Base-by-base conservation (phyloP, 164 flowering plant species). In the Nymphaea colorata region DNA sequence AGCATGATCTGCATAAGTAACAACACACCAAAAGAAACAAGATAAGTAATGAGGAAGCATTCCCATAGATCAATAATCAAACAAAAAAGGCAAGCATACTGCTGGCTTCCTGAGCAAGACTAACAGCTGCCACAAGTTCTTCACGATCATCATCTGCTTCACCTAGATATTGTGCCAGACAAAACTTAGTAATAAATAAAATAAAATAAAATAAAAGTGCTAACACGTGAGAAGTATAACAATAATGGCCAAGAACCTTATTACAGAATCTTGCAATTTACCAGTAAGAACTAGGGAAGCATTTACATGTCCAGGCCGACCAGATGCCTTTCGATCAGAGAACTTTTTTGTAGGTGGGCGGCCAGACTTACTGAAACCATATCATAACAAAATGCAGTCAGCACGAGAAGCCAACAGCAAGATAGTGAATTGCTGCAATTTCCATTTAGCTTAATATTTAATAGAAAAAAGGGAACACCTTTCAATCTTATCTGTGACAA, bases 111-210 rank as follows among this genome's bases (percentile, higher is more conserved):
- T 80, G 73, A 76, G 82, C 91, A 69, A 86, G 86, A 51, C 79
- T 87, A 69, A 84, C 95, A 74, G 95, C 96, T 77, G 89, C 91
- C 76, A 83, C 41, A 41, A 93, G 84, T 76, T 90, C 96, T 76
- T 82, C 90, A 70, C 83, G 86, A 17, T 86, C 93, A 86, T 87
- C 86, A 70, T 81, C 89, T 68, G 86, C 79, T 76, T 85, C 91
- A 79, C 84, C 93, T 81, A 76, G 71, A 53, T 72, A 67, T 51
- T 55, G 55, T 18, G 62, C 12, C 64, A 17, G 4, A 57, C 5
- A 42, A 51, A 51, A 8, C 57, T 42, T 42, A n/a, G 42, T 42
- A 63, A 42, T 42, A 68, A 66, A 71, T 5, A 62, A 62, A 16
- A 65, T 41, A 42, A 65, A 25, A 42, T 42, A 66, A 4, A 59